Percentiles rank a stretch among this genome's conserved stretches.
Evolutionary conservation across 73 alveolate species (phyloP).

Genomic region (Paramecium caudatum): DNA sequence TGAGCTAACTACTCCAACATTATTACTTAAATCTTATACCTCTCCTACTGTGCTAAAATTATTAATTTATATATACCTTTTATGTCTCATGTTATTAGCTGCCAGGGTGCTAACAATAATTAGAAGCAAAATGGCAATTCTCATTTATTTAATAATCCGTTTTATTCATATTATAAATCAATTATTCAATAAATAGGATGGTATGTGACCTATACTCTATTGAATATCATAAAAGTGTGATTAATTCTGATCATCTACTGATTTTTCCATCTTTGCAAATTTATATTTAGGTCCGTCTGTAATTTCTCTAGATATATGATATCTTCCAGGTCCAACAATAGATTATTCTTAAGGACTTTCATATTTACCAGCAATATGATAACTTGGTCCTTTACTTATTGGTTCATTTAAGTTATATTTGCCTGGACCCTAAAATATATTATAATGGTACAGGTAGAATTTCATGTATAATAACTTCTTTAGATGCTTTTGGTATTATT

Average conservation of each 20-base stretch:
- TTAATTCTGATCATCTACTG: background rate
- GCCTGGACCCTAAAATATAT: constrained; percentile 49
- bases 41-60: constrained; percentile 34
- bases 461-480: background rate
- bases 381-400: constrained; percentile 25
- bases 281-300: constrained; percentile 50
- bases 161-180: constrained; percentile 42
- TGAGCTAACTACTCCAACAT: constrained; percentile 22
- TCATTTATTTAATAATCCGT: constrained; percentile 60
- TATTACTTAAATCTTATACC: constrained; percentile 16
- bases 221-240: constrained; percentile 26
- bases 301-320: constrained; percentile 29
- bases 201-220: constrained; percentile 1
- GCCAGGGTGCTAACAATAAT: constrained; percentile 1
- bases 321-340: constrained; percentile 45
- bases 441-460: background rate
- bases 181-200: constrained; percentile 13
- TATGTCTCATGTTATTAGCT: background rate
- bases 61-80: background rate
- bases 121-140: constrained; percentile 25
- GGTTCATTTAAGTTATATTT: constrained; percentile 10
- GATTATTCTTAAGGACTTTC: constrained; percentile 23
- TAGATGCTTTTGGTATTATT: constrained; percentile 4
- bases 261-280: constrained; percentile 11
- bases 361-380: constrained; percentile 63